phyloP scores from a whole-genome alignment of 768 basidiomycete species.

The Tulasnella sp. region DNA sequence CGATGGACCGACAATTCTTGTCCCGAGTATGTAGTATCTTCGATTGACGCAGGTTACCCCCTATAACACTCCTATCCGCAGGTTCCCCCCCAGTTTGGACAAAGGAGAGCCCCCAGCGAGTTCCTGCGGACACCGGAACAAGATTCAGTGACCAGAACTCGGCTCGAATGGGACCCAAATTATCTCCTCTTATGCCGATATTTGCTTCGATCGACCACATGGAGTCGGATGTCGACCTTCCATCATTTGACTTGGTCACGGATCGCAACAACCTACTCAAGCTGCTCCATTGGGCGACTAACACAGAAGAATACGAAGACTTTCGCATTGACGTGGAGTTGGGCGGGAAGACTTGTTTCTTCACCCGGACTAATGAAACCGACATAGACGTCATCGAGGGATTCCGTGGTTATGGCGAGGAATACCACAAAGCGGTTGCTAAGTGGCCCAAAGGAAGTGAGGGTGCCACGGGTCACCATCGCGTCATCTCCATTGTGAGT shows the following conservation, averaged over 20 bases:
- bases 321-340: slow-evolving; percentile 76
- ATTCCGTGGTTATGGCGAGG: slow-evolving; percentile 54
- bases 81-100: slow-evolving; percentile 66
- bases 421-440: slow-evolving; percentile 64
- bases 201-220: slow-evolving; percentile 59
- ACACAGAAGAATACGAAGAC: slow-evolving; percentile 43
- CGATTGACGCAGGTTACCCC: neutral
- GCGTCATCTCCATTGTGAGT: slow-evolving; percentile 66
- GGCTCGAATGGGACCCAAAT: slow-evolving; percentile 42
- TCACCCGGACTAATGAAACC: slow-evolving; percentile 62
- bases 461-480: slow-evolving; percentile 59
- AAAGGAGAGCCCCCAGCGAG: slow-evolving; percentile 55
- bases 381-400: slow-evolving; percentile 35
- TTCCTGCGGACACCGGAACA: slow-evolving; percentile 58
- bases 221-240: slow-evolving; percentile 46
- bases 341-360: slow-evolving; percentile 62
- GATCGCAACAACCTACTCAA: slow-evolving; percentile 71
- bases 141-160: slow-evolving; percentile 61
- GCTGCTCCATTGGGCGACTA: slow-evolving; percentile 58
- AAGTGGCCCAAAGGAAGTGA: slow-evolving; percentile 54
- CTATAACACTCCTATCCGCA: slow-evolving; percentile 41
- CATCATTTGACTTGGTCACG: slow-evolving; percentile 55
- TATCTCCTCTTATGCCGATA: slow-evolving; percentile 55
- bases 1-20: neutral
- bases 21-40: neutral